phyloP scores from a whole-genome alignment of 2,329 filamentous ascomycete species.

The Ophiocordyceps camponoti-floridani region DNA sequence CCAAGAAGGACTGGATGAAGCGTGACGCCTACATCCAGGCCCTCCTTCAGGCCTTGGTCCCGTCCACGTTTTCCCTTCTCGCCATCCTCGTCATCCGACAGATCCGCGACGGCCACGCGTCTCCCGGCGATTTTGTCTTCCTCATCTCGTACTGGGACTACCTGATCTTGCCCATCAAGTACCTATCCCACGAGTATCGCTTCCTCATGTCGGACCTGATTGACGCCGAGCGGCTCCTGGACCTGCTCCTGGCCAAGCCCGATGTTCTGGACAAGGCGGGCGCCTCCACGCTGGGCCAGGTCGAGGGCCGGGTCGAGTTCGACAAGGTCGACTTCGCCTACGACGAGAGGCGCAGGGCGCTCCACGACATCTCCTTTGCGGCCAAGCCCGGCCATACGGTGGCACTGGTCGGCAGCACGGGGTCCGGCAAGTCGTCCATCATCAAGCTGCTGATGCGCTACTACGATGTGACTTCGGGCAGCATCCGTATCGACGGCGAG shows the following conservation, averaged over 20 bases:
- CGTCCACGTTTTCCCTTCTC: slow-evolving; percentile 4
- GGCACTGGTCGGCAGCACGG: slow-evolving; percentile 43
- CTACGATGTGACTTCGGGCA: slow-evolving; percentile 37
- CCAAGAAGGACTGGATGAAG: background rate
- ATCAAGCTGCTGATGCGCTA: slow-evolving; percentile 42
- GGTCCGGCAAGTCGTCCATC: slow-evolving; percentile 44
- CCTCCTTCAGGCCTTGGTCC: slow-evolving; percentile 1
- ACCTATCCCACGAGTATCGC: slow-evolving; percentile 11
- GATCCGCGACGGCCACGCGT: slow-evolving; percentile 10
- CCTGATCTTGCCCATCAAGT: slow-evolving; percentile 20
- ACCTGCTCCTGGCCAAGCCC: slow-evolving; percentile 38
- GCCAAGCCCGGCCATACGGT: slow-evolving; percentile 34
- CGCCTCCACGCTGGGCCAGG: slow-evolving; percentile 24
- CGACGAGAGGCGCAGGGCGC: slow-evolving; percentile 29
- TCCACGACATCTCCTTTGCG: slow-evolving; percentile 29
- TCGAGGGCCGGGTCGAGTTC: slow-evolving; percentile 32
- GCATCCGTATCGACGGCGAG: slow-evolving; percentile 38
- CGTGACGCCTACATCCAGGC: slow-evolving; percentile 1
- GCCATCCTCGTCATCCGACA: slow-evolving; percentile 4
- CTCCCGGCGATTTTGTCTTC: slow-evolving; percentile 31
- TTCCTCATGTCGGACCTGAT: slow-evolving; percentile 28
- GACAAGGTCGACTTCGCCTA: slow-evolving; percentile 37
- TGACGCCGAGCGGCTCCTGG: slow-evolving; percentile 43
- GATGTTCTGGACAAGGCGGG: slow-evolving; percentile 28
- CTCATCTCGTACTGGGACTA: slow-evolving; percentile 45